Conservation (phyloP, 108 stramenopile species). For the Cyclotella baltica region DNA sequence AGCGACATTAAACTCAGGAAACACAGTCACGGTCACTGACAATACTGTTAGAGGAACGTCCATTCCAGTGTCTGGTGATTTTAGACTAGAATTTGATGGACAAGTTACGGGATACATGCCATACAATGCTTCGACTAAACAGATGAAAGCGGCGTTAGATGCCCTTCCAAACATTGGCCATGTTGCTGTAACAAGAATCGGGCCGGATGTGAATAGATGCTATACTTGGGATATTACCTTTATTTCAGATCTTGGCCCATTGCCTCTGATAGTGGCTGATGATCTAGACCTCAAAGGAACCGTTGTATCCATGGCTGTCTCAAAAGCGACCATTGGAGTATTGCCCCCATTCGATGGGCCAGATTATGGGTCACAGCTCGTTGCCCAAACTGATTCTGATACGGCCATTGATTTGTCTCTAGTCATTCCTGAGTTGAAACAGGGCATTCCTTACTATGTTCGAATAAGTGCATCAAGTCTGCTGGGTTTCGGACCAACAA, state of each 20-base stretch:
- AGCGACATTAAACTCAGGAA: constrained; percentile 41
- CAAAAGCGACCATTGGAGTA: constrained; percentile 36
- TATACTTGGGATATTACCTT: constrained; percentile 85
- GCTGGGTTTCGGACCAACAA: constrained; percentile 64
- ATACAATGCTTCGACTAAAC: constrained; percentile 60
- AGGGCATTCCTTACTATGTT: constrained; percentile 80
- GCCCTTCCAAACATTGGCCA: constrained; percentile 65
- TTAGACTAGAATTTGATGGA: constrained; percentile 73
- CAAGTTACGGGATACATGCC: constrained; percentile 75
- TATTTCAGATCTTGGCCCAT: constrained; percentile 65
- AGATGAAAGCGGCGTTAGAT: constrained; percentile 70
- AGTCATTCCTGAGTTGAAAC: constrained; percentile 54
- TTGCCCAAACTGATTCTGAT: too few relatives aligned
- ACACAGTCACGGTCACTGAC: constrained; percentile 36
- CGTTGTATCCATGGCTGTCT: constrained; percentile 54
- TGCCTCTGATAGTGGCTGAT: constrained; percentile 65
- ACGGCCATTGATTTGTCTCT: constrained; percentile 15
- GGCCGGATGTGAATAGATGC: constrained; percentile 75
- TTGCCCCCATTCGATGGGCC: constrained; percentile 57
- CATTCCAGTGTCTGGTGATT: constrained; percentile 65
- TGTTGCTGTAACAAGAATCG: constrained; percentile 66
- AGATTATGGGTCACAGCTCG: constrained; percentile 65
- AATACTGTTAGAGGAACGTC: constrained; percentile 54
- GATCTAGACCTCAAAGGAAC: constrained; percentile 72
- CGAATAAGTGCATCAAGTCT: constrained; percentile 73